Evolutionary conservation across 495 filamentous ascomycete species (phyloP).

Genomic region (Neohortaea acidophila): DNA sequence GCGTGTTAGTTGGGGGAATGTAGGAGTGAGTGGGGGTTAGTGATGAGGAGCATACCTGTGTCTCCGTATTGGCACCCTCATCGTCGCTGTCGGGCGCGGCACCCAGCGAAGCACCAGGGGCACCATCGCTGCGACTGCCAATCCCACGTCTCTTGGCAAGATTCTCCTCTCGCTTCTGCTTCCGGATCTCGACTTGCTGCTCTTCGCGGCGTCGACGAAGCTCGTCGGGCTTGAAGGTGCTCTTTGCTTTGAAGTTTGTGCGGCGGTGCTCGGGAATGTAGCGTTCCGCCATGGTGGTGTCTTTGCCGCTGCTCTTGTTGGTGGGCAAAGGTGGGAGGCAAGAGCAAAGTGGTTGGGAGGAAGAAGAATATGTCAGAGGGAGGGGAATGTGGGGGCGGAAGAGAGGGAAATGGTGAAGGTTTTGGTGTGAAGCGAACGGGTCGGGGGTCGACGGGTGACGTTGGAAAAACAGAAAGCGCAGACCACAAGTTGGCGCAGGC

Average conservation of each 20-base stretch:
- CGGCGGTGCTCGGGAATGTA: conserved; percentile 99
- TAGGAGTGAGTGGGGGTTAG: too few species aligned
- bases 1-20: conserved; percentile 3
- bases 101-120: conserved; percentile 70
- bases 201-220: conserved; percentile 96
- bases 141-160: conserved; percentile 96
- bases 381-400: conserved; percentile 18
- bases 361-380: conserved; percentile 18
- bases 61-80: conserved; percentile 84
- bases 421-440: background rate
- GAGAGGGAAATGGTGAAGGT: background rate
- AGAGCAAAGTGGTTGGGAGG: conserved; percentile 10
- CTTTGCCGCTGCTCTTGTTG: background rate
- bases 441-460: conserved; percentile 1
- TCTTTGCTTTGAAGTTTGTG: conserved; percentile 97
- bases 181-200: conserved; percentile 96
- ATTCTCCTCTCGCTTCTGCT: conserved; percentile 96
- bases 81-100: conserved; percentile 93
- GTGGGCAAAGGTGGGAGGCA: background rate
- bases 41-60: conserved; percentile 65
- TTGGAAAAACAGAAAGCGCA: conserved; percentile 5
- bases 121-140: conserved; percentile 54
- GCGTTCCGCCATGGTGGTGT: conserved; percentile 78
- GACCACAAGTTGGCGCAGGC: too few species aligned
- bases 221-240: conserved; percentile 96